A percentile compares a stretch with the other conserved stretches of the same genome.
These are phyloP conservation scores for Zoysia pacifica DNA, from an alignment of 176 grass and related monocot species.

Conservation along the genomic window DNA sequence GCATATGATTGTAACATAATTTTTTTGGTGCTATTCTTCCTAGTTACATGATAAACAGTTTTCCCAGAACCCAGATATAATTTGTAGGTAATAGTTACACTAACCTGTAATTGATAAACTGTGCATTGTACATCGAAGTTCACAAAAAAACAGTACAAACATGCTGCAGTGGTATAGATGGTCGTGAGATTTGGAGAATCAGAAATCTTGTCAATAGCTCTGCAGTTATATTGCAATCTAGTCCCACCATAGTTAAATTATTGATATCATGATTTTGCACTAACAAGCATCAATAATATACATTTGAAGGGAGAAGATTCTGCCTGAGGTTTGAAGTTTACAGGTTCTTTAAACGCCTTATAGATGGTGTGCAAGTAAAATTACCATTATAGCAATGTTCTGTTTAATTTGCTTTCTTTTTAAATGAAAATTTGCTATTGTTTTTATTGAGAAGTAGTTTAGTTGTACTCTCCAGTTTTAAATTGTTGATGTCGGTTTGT, in stretches of 20 bases:
- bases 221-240: not conserved
- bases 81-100: conserved; percentile 35
- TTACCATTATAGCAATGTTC: not conserved
- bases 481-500: no score
- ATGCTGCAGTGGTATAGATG: not conserved
- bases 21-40: conserved; percentile 16
- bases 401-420: not conserved
- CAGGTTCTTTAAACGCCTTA: not conserved
- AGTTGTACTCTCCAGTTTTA: not conserved
- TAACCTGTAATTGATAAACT: conserved; percentile 31
- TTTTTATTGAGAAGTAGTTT: not conserved
- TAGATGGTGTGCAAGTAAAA: not conserved
- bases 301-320: not conserved
- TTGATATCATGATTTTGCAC: not conserved
- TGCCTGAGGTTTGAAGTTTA: not conserved
- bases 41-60: conserved; percentile 27
- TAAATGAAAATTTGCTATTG: not conserved
- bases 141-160: conserved; percentile 29
- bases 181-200: not conserved
- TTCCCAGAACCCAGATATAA: conserved; percentile 8
- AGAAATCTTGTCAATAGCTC: not conserved
- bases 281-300: not conserved
- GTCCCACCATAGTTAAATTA: not conserved
- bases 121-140: conserved; percentile 39
- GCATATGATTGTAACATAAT: conserved; percentile 52